Evolutionary conservation across 345 rosid genomes (phyloP).

Genomic region (Eucalyptus curtisii): DNA sequence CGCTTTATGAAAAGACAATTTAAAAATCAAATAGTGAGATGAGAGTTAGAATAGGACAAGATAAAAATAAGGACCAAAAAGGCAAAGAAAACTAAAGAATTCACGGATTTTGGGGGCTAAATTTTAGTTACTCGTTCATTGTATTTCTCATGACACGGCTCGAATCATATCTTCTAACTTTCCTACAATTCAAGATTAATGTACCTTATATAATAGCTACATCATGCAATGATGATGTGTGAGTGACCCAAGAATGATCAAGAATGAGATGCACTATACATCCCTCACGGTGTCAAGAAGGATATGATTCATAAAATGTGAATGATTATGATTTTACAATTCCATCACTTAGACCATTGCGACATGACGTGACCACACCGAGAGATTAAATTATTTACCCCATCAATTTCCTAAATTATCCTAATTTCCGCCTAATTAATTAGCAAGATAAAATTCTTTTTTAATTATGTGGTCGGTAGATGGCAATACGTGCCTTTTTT

Average conservation of each 20-base stretch:
- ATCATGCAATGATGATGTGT: no score
- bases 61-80: no score
- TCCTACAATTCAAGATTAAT: no score
- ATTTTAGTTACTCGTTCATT: no score
- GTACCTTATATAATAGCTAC: not conserved
- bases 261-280: not conserved
- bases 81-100: no score
- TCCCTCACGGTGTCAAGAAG: rapidly evolving
- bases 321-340: not conserved
- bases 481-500: not conserved
- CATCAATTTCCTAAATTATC: not conserved
- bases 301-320: no score
- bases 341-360: not conserved
- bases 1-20: no score
- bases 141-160: no score
- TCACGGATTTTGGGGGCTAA: no score
- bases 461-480: not conserved
- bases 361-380: not conserved
- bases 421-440: not conserved
- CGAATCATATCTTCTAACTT: no score
- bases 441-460: not conserved
- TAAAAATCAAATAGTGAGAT: no score
- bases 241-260: not conserved
- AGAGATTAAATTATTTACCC: not conserved
- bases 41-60: no score